Evolutionary conservation across 2,329 filamentous ascomycete species (phyloP).

Genomic region (Talaromyces sp.): DNA sequence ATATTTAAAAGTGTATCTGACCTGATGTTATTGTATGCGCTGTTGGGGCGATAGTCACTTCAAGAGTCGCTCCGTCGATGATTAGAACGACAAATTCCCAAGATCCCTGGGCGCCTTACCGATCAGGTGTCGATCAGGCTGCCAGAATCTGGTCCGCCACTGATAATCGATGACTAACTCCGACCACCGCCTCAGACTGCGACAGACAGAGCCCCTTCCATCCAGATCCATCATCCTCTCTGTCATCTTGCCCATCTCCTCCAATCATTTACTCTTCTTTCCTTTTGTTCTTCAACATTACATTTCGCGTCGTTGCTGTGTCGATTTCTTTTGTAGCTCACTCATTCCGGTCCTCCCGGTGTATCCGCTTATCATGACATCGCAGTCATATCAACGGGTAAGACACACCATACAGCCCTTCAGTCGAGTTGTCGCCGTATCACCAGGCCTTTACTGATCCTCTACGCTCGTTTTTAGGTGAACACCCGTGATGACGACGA

Average conservation of each 20-base stretch:
- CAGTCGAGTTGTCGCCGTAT: not conserved
- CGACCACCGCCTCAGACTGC: not conserved
- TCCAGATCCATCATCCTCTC: slow-evolving; percentile 3
- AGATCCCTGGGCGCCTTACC: not conserved
- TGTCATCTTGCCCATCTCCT: slow-evolving; percentile 4
- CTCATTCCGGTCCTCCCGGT: slow-evolving; percentile 28
- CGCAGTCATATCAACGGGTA: slow-evolving; percentile 50
- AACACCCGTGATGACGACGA: slow-evolving; percentile 44
- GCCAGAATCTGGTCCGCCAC: slow-evolving; percentile 13
- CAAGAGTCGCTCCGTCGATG: not conserved
- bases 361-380: slow-evolving; percentile 46
- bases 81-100: not conserved
- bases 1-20: no score
- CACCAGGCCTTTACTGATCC: not conserved
- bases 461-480: slow-evolving; percentile 30
- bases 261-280: slow-evolving; percentile 14
- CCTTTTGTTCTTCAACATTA: slow-evolving; percentile 10
- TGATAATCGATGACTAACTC: not conserved
- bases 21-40: not conserved
- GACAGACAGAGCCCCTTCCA: slow-evolving; percentile 11
- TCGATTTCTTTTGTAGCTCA: slow-evolving; percentile 13
- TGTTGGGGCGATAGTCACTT: not conserved
- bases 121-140: slow-evolving; percentile 11
- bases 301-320: not conserved
- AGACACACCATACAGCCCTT: slow-evolving; percentile 15